phyloP scores from a whole-genome alignment of 192 early-diverging fungal species.

The Gryganskiella cystojenkinii region DNA sequence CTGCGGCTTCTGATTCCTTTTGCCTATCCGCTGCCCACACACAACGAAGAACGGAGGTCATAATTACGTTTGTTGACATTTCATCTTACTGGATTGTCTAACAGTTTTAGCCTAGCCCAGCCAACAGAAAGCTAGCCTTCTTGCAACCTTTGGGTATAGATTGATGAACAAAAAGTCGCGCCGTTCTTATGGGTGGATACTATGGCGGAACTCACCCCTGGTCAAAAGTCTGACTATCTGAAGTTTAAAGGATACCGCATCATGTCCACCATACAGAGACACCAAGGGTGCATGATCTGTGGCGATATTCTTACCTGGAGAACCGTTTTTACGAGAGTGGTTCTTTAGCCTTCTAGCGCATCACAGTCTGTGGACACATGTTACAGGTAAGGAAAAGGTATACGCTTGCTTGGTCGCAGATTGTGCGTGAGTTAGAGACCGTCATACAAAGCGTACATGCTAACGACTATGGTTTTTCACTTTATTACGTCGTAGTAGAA shows the following conservation, averaged over 20 bases:
- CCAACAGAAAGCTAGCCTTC: slow-evolving; percentile 1
- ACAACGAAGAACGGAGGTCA: no score
- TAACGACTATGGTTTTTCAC: not conserved
- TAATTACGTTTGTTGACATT: no score
- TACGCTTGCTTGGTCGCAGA: not conserved
- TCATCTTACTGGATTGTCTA: no score
- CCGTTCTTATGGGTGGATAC: slow-evolving; percentile 1
- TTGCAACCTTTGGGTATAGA: not conserved
- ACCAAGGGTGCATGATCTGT: slow-evolving; percentile 1
- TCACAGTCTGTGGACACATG: not conserved
- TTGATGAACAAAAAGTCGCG: not conserved
- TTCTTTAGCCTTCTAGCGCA: not conserved
- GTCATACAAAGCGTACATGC: no score
- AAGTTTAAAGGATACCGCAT: not conserved
- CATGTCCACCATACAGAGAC: not conserved
- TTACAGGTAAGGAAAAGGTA: not conserved
- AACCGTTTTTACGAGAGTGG: not conserved
- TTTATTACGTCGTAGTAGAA: not conserved
- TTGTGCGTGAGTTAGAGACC: no score
- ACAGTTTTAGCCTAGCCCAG: no score
- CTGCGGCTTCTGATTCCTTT: no score
- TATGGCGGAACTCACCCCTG: not conserved
- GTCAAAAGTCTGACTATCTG: slow-evolving; percentile 1
- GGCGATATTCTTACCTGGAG: not conserved
- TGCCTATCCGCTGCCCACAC: no score